Conservation (phyloP, 352 stramenopile species). For the Pseudoperonospora humuli region DNA sequence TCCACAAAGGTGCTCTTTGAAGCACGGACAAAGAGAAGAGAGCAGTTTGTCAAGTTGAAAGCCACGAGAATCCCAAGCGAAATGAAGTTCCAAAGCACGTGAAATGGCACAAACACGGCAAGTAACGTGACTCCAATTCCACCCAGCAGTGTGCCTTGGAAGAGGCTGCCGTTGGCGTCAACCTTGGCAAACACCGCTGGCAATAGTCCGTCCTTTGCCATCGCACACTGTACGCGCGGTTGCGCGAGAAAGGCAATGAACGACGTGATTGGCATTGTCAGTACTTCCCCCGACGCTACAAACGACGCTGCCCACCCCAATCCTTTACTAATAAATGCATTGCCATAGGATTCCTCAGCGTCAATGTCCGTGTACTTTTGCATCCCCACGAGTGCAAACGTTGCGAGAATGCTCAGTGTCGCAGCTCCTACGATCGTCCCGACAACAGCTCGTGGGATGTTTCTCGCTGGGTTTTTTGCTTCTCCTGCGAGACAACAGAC, state of each 20-base stretch:
- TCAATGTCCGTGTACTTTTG: slow-evolving; percentile 82
- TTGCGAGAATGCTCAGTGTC: slow-evolving; percentile 76
- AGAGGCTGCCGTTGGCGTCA: slow-evolving; percentile 65
- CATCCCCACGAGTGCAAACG: slow-evolving; percentile 91
- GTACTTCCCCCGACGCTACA: slow-evolving; percentile 86
- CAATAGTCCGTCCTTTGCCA: slow-evolving; percentile 91
- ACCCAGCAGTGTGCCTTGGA: slow-evolving; percentile 54
- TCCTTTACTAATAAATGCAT: slow-evolving; percentile 60
- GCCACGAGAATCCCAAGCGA: slow-evolving; percentile 84
- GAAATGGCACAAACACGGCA: slow-evolving; percentile 75
- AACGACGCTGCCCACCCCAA: slow-evolving; percentile 73
- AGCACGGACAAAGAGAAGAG: slow-evolving; percentile 60
- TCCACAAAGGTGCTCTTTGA: slow-evolving; percentile 14
- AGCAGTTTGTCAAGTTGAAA: slow-evolving; percentile 88
- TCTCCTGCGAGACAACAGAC: slow-evolving; percentile 91
- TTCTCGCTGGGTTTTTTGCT: slow-evolving; percentile 74
- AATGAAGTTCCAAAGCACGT: slow-evolving; percentile 86
- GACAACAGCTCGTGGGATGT: slow-evolving; percentile 87
- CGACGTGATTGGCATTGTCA: slow-evolving; percentile 93
- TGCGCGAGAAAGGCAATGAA: slow-evolving; percentile 93
- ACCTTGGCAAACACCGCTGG: slow-evolving; percentile 76
- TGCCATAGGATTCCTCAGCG: slow-evolving; percentile 54
- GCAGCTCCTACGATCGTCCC: slow-evolving; percentile 83
- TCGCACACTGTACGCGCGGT: slow-evolving; percentile 85
- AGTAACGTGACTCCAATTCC: slow-evolving; percentile 45